A percentile compares a stretch with the other conserved stretches of the same genome.
These are phyloP conservation scores for Quercus aquifolioides DNA, from an alignment of 306 rosid genomes.

Conservation along the genomic window DNA sequence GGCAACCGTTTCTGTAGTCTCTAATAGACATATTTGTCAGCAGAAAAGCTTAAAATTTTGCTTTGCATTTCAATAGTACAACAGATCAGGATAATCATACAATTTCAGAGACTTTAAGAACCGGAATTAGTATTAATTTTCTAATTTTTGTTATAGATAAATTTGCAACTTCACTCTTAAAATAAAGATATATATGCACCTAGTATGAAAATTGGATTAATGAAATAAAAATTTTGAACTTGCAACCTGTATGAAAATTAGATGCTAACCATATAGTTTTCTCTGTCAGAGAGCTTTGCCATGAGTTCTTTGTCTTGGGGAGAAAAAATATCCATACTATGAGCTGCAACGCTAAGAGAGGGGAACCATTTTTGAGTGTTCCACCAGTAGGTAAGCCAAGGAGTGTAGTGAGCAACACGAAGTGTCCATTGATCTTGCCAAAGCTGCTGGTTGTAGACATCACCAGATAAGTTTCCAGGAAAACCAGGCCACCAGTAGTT, in stretches of 20 bases:
- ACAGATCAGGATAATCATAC: too few species aligned
- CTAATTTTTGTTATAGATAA: too few species aligned
- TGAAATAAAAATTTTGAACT: background rate
- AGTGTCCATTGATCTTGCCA: constrained; percentile 47
- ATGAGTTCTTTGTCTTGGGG: constrained; percentile 31
- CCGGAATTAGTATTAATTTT: too few species aligned
- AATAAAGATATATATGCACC: too few species aligned
- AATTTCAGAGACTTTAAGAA: too few species aligned
- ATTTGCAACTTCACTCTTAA: too few species aligned
- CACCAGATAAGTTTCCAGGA: constrained; percentile 19
- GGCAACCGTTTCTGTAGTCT: too few species aligned
- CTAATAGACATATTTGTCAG: too few species aligned
- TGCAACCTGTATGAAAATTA: background rate
- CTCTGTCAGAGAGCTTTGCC: background rate
- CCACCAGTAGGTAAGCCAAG: constrained; percentile 63
- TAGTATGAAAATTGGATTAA: background rate
- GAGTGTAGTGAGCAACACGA: constrained; percentile 43
- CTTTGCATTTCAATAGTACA: too few species aligned
- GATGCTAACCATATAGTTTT: too few species aligned
- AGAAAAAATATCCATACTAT: constrained; percentile 26
- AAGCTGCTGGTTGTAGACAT: constrained; percentile 38
- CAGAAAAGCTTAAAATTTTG: too few species aligned
- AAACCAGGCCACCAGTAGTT: constrained; percentile 38
- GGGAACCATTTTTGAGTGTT: constrained; percentile 55
- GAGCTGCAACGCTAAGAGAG: constrained; percentile 21